Base-by-base conservation (phyloP, 345 rosid species). In the Nasturtium officinale region DNA sequence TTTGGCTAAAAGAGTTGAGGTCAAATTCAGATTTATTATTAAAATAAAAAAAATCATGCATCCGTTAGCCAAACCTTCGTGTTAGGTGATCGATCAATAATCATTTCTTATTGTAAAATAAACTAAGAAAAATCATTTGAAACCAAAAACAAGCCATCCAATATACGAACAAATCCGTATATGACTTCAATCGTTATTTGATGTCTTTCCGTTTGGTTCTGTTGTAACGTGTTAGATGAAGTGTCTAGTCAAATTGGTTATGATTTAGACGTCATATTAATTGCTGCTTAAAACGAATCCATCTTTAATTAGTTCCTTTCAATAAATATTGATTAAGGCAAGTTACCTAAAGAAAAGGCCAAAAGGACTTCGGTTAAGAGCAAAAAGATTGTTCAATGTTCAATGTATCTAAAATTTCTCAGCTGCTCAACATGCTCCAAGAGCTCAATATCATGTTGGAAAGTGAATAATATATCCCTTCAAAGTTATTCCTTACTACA, bases 231-330 rank as follows among this genome's bases (percentile, higher is more conserved):
- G 62, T 58, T 65, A 58, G 80, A 65, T 77, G 62, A 58, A 77
- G 51, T 16, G 77, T 77, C 77, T 65, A 38, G 65, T 77, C 77
- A 58, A 33, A 28, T 40, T 13, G 38, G 72, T 77, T 77, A 56
- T 16, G 77, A 71, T 43, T 43, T 64, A 71, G 58, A 64, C 32
- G 45, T 38, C 48, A 46, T 77, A 57, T 52, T 71, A 65, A 65
- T 38, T 48, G 50, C 42, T 42, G 32, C 50, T 55, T 70, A 56
- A 56, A 71, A 35, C 57, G 16, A 56, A 18, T 17, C 17, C 32
- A 40, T 63, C 28, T 37, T 57, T 23, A 37, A 21, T 64, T 71
- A 61, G 37, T 63, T 63, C 37, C 61, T 55, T 47, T 64, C 80
- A 37, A 3, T 55, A 25, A 55, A 4, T 55, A 26, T 55, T 69